These are phyloP conservation scores for Vaccinium darrowii DNA, from an alignment of 148 eudicot species.

Conservation along the genomic window DNA sequence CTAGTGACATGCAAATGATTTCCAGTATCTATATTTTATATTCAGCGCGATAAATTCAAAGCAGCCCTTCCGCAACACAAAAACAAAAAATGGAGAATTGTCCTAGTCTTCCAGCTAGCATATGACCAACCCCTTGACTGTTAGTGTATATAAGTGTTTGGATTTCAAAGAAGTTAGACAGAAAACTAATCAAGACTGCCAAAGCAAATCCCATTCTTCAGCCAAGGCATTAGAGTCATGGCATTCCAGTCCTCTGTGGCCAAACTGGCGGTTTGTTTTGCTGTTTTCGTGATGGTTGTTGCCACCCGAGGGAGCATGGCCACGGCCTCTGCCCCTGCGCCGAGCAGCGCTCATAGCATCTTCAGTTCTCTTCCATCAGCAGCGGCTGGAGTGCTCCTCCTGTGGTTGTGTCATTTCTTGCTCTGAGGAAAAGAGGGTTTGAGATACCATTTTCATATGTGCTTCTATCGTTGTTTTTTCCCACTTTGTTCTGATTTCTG, in stretches of 20 bases:
- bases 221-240: background rate
- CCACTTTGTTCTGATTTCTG: too few relatives aligned
- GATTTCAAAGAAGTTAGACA: background rate
- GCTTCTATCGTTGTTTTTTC: too few relatives aligned
- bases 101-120: too few relatives aligned
- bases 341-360: background rate
- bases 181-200: background rate
- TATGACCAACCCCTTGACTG: too few relatives aligned
- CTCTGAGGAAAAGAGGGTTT: background rate
- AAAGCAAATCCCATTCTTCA: background rate
- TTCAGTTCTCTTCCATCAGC: conserved; percentile 7
- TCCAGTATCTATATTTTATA: too few relatives aligned
- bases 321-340: background rate
- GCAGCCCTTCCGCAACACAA: too few relatives aligned
- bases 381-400: conserved; percentile 3
- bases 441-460: too few relatives aligned
- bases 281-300: background rate
- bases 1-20: too few relatives aligned
- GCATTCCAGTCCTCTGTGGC: background rate
- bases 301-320: conserved; percentile 12
- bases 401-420: conserved; percentile 7
- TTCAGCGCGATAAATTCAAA: too few relatives aligned
- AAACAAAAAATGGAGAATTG: too few relatives aligned
- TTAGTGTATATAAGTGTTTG: background rate
- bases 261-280: conserved; percentile 6